Evolutionary conservation across 805 yeast species (phyloP), one percentile per base, ranked within the genome.

Genomic region (Candida bentonensis): DNA sequence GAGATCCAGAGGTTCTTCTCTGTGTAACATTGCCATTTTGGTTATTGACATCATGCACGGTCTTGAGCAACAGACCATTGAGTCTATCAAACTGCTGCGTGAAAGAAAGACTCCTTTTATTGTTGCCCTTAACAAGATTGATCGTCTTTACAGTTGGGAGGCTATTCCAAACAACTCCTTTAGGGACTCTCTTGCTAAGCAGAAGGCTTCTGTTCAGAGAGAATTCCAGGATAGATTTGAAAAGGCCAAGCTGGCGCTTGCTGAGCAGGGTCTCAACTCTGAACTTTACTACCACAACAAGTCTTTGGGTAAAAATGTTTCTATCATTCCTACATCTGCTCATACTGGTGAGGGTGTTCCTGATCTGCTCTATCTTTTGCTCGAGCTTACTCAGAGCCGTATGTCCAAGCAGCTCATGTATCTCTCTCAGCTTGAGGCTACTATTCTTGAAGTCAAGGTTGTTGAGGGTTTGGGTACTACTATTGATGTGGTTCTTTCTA

Each of bases 331-430:
- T 55, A 92, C 99, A 17, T 89, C 97, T 50, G 99, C 99, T 45
- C 94, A 88, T 40, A 88, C 96, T 13, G 99, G 99, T 64, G 99
- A 92, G 69, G 99, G 99, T 83, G 94, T 92, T 56, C 98, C 99
- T 42, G 99, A 92, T 77, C 74, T 92, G 69, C 76, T 92, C 60
- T 87, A 96, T 89, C 74, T 92, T 64, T 71, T 92, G 60, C 74
- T 92, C 56, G 97, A 92, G 66, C 76, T 92, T 58, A 92, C 98
- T 15, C 97, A 92, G 69, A 83, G 85, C 79, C 82, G 98, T 71
- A 92, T 92, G 99, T 84, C 96, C 52, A 88, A 88, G 65, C 96
- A 89, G 72, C 79, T 92, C 68, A 89, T 85, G 89, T 92, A 92
- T 71, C 70, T 92, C 52, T 79, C 96, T 27, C 78, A 82, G 61